These are phyloP conservation scores for Seiridium unicorne DNA, from an alignment of 2,329 filamentous ascomycete species.

Conservation along the genomic window DNA sequence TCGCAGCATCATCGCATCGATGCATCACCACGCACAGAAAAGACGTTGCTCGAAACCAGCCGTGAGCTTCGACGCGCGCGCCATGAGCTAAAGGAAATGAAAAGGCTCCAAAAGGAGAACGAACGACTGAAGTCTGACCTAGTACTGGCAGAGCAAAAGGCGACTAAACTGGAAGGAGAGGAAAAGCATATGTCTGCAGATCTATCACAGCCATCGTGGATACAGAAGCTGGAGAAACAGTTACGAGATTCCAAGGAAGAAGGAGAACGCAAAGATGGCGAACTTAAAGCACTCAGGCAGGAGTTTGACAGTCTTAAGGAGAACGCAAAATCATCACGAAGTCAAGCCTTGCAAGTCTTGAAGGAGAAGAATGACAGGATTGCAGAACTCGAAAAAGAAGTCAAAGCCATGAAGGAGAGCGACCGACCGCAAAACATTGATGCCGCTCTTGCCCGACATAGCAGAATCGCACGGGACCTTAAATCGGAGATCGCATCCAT, in stretches of 20 bases:
- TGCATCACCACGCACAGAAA: slow-evolving; percentile 48
- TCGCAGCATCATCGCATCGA: slow-evolving; percentile 33
- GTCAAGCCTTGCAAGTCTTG: slow-evolving; percentile 54
- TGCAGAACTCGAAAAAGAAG: slow-evolving; percentile 51
- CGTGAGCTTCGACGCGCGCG: slow-evolving; percentile 54
- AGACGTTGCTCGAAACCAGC: slow-evolving; percentile 50
- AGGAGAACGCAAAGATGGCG: slow-evolving; percentile 44
- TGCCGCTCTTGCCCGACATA: slow-evolving; percentile 14
- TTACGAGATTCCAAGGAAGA: slow-evolving; percentile 44
- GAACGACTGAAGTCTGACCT: slow-evolving; percentile 50
- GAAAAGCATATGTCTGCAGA: slow-evolving; percentile 24
- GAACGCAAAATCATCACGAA: slow-evolving; percentile 51
- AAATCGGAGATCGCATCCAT: slow-evolving; percentile 23
- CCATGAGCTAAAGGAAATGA: slow-evolving; percentile 51
- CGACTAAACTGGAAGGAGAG: slow-evolving; percentile 34
- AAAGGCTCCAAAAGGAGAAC: slow-evolving; percentile 51
- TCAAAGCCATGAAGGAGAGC: slow-evolving; percentile 40
- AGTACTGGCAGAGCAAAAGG: slow-evolving; percentile 43
- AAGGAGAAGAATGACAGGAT: slow-evolving; percentile 58
- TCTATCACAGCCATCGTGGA: slow-evolving; percentile 23
- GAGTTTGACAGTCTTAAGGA: slow-evolving; percentile 55
- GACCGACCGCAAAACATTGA: slow-evolving; percentile 13
- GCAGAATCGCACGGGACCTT: slow-evolving; percentile 20
- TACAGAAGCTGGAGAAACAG: slow-evolving; percentile 39
- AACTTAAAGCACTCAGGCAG: slow-evolving; percentile 45